Evolutionary conservation across 495 filamentous ascomycete genomes (phyloP).

Genomic region (Penicillium samsonianum): DNA sequence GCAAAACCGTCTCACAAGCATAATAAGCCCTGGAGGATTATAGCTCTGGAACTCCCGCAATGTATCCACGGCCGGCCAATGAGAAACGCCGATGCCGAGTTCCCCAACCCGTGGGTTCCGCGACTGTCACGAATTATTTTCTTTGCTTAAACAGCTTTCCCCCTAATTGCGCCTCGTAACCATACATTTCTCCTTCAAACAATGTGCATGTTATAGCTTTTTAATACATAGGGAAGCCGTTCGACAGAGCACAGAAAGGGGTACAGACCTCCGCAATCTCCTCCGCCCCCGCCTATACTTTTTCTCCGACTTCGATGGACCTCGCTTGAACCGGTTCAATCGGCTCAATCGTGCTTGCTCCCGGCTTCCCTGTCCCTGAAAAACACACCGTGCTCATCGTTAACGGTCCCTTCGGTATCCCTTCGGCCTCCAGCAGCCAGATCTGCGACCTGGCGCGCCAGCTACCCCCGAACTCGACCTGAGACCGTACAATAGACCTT

Average conservation of each 20-base stretch:
- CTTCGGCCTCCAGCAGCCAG: neutral
- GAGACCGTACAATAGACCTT: neutral
- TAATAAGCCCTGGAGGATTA: no score
- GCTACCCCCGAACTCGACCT: neutral
- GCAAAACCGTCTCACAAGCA: no score
- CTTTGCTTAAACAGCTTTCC: conserved; percentile 13
- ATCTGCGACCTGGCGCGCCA: conserved; percentile 9
- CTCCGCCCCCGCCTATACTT: conserved; percentile 10
- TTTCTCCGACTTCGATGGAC: conserved; percentile 13
- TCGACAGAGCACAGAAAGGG: conserved; percentile 34
- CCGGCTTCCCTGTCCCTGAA: conserved; percentile 27
- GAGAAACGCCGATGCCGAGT: conserved; percentile 21
- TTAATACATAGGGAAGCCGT: conserved; percentile 29
- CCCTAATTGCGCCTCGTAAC: conserved; percentile 11
- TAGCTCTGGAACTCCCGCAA: no score
- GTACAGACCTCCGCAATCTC: conserved; percentile 14
- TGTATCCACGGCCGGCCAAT: conserved; percentile 34
- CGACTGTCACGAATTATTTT: conserved; percentile 29
- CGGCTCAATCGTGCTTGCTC: conserved; percentile 19
- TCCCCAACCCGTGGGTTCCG: conserved; percentile 43
- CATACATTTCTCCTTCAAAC: conserved; percentile 10
- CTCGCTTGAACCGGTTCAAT: conserved; percentile 17
- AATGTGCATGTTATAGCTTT: conserved; percentile 31
- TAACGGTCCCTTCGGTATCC: neutral
- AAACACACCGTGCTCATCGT: neutral